Evolutionary conservation across 345 rosid genomes (phyloP), one percentile per base, ranked within the genome.

Genomic region (Viola odorata): DNA sequence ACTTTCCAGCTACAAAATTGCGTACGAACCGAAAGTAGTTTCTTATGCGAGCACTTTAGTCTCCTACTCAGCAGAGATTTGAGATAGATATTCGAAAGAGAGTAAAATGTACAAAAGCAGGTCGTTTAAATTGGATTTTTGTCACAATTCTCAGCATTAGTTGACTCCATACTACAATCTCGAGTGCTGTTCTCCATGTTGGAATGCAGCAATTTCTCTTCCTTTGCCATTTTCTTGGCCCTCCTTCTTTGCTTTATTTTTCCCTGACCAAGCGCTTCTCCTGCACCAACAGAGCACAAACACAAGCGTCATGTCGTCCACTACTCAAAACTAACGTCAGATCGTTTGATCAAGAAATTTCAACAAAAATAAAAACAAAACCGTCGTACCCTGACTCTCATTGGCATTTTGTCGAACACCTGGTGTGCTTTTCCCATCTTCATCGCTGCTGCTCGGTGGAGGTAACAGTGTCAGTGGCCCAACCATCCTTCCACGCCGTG

Each of bases 191-290:
- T 54, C 62, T 64, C 66, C 6, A 8, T 9, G 17, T 41, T 15
- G 16, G 70, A 36, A 39, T 36, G 47, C 61, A 70, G 70, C 23
- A 53, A 50, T 23, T 23, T 23, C 41, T 1, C 62, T 45, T 74
- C 85, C 67, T 53, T 77, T 9, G 77, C 83, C 55, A 72, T 68
- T 68, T 64, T 84, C 77, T 87, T 90, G 0, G 87, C 82, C 38
- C 61, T 68, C 73, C 91, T 81, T 54, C 91, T 76, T 23, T 72
- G 76, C 74, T 81, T 87, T 52, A 72, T 41, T 59, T 74, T 87
- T 36, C 62, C 71, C 79, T 67, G 75, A 23, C 32, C 32, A 23
- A 23, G 32, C 32, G 32, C 32, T 23, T 23, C 1, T 23, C 32
- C 32, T 0, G 32, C 32, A 23, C 32, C 7, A 49, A 10, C 41